Percentiles rank a stretch among this genome's conserved stretches.
phyloP scores from a whole-genome alignment of 495 filamentous ascomycete species.

The Hyaloscypha bicolor region DNA sequence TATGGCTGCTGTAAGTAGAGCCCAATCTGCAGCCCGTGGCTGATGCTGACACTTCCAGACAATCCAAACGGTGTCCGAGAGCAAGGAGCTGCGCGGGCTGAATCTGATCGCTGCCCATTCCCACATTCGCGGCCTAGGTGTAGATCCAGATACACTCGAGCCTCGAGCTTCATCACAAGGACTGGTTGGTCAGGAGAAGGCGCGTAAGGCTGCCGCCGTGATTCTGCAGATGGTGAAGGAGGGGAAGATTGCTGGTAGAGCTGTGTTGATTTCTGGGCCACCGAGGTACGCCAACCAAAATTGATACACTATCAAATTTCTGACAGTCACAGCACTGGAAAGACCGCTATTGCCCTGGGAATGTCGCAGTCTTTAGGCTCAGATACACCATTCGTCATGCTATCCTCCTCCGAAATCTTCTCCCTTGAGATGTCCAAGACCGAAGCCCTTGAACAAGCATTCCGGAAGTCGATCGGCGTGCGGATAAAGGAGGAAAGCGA shows the following conservation, averaged over 20 bases:
- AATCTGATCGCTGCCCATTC: slow-evolving; percentile 98
- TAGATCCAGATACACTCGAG: slow-evolving; percentile 88
- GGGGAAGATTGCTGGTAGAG: slow-evolving; percentile 95
- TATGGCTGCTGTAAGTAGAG: slow-evolving; percentile 19
- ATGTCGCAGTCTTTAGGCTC: slow-evolving; percentile 94
- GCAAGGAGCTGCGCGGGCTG: slow-evolving; percentile 88
- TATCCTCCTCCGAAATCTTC: slow-evolving; percentile 95
- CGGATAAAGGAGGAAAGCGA: slow-evolving; percentile 98
- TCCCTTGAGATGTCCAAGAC: slow-evolving; percentile 99
- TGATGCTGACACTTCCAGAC: slow-evolving; percentile 50
- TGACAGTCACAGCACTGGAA: slow-evolving; percentile 70
- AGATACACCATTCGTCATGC: slow-evolving; percentile 95
- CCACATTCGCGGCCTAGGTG: slow-evolving; percentile 93
- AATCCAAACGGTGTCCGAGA: slow-evolving; percentile 92
- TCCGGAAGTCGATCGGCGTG: slow-evolving; percentile 95
- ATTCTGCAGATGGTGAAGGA: slow-evolving; percentile 98
- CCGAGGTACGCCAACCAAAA: slow-evolving; percentile 57
- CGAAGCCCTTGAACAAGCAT: slow-evolving; percentile 95
- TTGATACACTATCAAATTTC: neutral
- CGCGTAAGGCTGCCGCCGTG: slow-evolving; percentile 91
- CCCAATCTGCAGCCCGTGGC: neutral
- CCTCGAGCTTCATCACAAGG: slow-evolving; percentile 87
- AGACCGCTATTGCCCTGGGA: slow-evolving; percentile 98
- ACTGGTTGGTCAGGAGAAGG: slow-evolving; percentile 95
- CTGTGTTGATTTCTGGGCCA: slow-evolving; percentile 92